Base-by-base conservation (phyloP, 2,329 filamentous ascomycete species). In the Neofusicoccum cordaticola region DNA sequence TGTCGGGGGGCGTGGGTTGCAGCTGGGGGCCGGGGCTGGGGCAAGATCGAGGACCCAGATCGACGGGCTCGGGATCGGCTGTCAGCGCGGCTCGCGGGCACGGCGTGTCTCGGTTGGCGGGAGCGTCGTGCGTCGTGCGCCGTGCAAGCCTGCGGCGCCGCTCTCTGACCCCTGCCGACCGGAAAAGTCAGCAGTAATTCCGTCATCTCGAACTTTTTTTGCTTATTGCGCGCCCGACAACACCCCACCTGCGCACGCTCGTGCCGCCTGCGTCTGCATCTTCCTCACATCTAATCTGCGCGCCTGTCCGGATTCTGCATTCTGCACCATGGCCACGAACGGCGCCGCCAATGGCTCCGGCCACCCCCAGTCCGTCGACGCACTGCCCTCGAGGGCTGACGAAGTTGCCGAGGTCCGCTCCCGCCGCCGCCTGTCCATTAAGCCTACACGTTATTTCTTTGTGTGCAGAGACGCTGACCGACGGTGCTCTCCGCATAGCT, bases 401-500 rank as follows among this genome's bases (percentile, higher is more conserved):
- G 76, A 78, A 67, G 75, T 76, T 62, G 71, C 77, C 70, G 75
- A 78, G 64, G 76, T 78, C 71, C 52, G 71, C 63, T 44, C 58
- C 41, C 22, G 22, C 22, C 34, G 15, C 17, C 53, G 60, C 62
- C 11, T 44, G 34, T 56, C 47, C 15, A 37, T 39, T 19, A 47
- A 17, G 13, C 35, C 45, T 31, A 31, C 39, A 48, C 17, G n/a
- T 17, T 27, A 3, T 62, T 50, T 22, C 60, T 42, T 44, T 44
- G 12, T n/a, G 57, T 6, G 3, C 44, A 45, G 34, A 47, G 19
- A 22, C 34, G 17, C 50, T 64, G 62, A 57, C 51, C 37, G 15
- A 37, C 41, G 34, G 27, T 15, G 35, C 27, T 12, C 51, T 50
- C 5, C 13, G 13, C 68, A 64, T 69, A 93, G 90, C 84, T 93